Base-by-base conservation (phyloP, 2,329 filamentous ascomycete species). In the Lachnellula subtilissima region DNA sequence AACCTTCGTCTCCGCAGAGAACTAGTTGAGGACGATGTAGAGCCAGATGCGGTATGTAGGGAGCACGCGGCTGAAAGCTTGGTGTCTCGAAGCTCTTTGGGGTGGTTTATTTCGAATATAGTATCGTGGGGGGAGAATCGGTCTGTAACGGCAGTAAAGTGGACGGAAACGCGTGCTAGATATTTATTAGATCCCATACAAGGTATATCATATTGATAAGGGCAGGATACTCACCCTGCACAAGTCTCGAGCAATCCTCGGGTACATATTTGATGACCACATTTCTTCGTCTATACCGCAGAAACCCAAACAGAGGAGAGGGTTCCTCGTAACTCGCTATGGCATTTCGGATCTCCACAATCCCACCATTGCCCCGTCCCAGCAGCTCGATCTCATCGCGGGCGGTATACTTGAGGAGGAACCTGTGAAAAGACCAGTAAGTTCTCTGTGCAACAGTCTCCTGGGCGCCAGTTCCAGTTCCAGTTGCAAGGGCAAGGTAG, bases 231-330 rank as follows among this genome's bases (percentile, higher is more conserved):
- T 65, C 74, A 96, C 94, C 94, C 88, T 96, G 89, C 53, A 99
- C 78, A 54, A 99, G 78, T 66, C 94, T 84, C 61, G 94, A 97
- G 63, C 92, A 93, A 57, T 87, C 89, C 58, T 96, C 90, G 1
- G 93, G 94, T 60, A 96, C 81, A 71, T 94, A 96, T 75, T 94
- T 97, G 72, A 99, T 82, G 58, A 99, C 75, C 49, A 97, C 88
- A 73, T 91, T 97, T 70, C 91, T 85, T 69, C 92, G 85, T 55
- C 93, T 82, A 73, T 97, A 97, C 66, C 89, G 86, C 64, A 99
- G 76, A 70, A 97, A 91, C 52, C 94, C 94, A 69, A 95, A 99
- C 48, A 99, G 77, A 22, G 94, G 94, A 60, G 91, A 94, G 54
- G 84, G 82, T 62, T 97, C 92, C 55, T 89, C 83, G 70, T 95